Base-by-base conservation (phyloP, 768 basidiomycete species). In the Asterophora lycoperdoides region DNA sequence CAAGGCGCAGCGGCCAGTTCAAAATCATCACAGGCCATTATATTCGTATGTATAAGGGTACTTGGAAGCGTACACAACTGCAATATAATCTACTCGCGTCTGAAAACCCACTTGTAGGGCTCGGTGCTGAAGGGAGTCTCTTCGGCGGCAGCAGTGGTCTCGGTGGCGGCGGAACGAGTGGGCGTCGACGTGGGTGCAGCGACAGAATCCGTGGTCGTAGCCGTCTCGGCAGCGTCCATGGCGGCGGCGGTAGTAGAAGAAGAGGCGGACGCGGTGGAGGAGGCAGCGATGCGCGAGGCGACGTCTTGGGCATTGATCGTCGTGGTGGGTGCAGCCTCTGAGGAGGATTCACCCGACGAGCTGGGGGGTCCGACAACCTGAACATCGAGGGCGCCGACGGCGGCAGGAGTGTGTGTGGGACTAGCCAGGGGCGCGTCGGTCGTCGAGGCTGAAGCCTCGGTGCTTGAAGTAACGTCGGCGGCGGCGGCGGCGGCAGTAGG, bases 51-150 rank as follows among this genome's bases (percentile, higher is more conserved):
- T n/a, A n/a, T n/a, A 17, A n/a, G 26, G 13, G 30, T 37, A n/a
- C n/a, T n/a, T n/a, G 34, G 32, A 34, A 33, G 35, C 41, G 17
- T 40, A 41, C 23, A 20, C 33, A 39, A 13, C 23, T 39, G 30
- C 20, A 30, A 49, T 46, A 46, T 52, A 55, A 49, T 46, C 48
- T 52, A 55, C 42, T 49, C 42, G 38, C 56, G 55, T 33, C 51
- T 63, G 61, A 74, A 75, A 56, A 59, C 64, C 68, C 69, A 73
- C 51, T 60, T 55, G 52, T 72, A 72, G 7, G 66, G 71, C 29
- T 61, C 68, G 14, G 69, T 69, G 26, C 58, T 60, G 19, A 64
- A 58, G 19, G 65, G 57, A n/a, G 65, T 64, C 51, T 51, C 9
- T 50, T 48, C 5, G 55, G 53, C 36, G 23, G 57, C 41, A 42